phyloP scores from a whole-genome alignment of 73 alveolate genomes.

The Tetrahymena malaccensis region DNA sequence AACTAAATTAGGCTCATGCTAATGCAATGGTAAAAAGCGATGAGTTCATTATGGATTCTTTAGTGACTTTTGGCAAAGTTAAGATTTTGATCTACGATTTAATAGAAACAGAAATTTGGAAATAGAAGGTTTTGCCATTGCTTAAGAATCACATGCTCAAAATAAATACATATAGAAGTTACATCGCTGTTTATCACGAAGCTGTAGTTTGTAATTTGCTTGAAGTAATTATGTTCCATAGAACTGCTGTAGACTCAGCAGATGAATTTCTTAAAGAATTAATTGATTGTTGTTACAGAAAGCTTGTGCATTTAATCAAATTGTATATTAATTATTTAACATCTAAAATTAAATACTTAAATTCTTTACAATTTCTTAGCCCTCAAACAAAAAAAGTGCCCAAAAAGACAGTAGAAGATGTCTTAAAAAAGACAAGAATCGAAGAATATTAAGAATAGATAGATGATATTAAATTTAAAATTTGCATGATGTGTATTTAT shows the following conservation, averaged over 20 bases:
- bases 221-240: slow-evolving; percentile 91
- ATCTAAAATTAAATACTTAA: neutral
- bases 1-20: slow-evolving; percentile 54
- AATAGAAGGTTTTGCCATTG: slow-evolving; percentile 54
- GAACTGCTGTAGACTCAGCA: slow-evolving; percentile 96
- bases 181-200: slow-evolving; percentile 77
- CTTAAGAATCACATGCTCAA: slow-evolving; percentile 42
- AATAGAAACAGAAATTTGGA: slow-evolving; percentile 82
- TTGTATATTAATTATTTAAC: neutral
- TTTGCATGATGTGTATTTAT: slow-evolving; percentile 63
- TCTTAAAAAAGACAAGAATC: slow-evolving; percentile 63
- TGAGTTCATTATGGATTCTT: slow-evolving; percentile 82
- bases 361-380: neutral
- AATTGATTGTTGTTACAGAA: slow-evolving; percentile 94
- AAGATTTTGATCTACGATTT: slow-evolving; percentile 75
- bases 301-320: slow-evolving; percentile 57
- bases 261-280: slow-evolving; percentile 94
- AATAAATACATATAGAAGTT: slow-evolving; percentile 48
- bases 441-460: slow-evolving; percentile 80
- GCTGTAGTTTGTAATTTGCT: slow-evolving; percentile 93
- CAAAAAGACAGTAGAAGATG: slow-evolving; percentile 49
- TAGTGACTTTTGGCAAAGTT: slow-evolving; percentile 83
- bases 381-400: slow-evolving; percentile 42
- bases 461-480: slow-evolving; percentile 64
- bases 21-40: slow-evolving; percentile 68